Evolutionary conservation across 495 filamentous ascomycete species (phyloP), one percentile per base, ranked within the genome.

Genomic region (Xylaria longipes): DNA sequence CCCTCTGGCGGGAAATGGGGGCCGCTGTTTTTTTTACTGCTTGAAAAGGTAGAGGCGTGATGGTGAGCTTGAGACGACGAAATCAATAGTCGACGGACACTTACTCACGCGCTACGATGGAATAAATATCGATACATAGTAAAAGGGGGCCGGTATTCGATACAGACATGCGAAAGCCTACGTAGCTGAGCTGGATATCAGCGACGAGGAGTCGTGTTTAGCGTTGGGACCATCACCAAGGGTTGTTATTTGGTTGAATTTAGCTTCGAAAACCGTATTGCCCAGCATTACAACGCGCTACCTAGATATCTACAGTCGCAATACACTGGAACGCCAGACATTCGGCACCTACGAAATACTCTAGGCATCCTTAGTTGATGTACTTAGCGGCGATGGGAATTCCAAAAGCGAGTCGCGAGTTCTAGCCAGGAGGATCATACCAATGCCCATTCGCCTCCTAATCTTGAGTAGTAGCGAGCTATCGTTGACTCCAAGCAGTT

Each of bases 1-100:
- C 46, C 46, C 12, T 57, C 41, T 7, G 70, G 70, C 1, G 56
- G 64, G 12, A 68, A 63, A 68, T 72, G 70, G 70, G 70, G 70
- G 15, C 70, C 70, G 14, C 41, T 72, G 56, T 72, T 72, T 33
- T 72, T 72, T 20, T 57, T 64, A 1, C 41, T 72, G 33, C 70
- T 72, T 33, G 70, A 72, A 14, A 72, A 68, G 43, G 41, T 72
- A 7, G 54, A 67, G 45, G 27, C 41, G 22, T 68, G 56, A 68
- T 27, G 15, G 5, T 58, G 15, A 14, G 17, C 15, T 25, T 33
- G 29, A 7, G 1, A 37, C 45, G 31, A 37, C 11, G 33, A 29
- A 45, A 15, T 22, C 20, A 15, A 41, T 37, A 41, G 29, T 33
- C 20, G 46, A 22, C 20, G 9, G n/a, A 1, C 5, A 52, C 27